phyloP scores from a whole-genome alignment of 768 basidiomycete genomes.

The Epithele typhae region DNA sequence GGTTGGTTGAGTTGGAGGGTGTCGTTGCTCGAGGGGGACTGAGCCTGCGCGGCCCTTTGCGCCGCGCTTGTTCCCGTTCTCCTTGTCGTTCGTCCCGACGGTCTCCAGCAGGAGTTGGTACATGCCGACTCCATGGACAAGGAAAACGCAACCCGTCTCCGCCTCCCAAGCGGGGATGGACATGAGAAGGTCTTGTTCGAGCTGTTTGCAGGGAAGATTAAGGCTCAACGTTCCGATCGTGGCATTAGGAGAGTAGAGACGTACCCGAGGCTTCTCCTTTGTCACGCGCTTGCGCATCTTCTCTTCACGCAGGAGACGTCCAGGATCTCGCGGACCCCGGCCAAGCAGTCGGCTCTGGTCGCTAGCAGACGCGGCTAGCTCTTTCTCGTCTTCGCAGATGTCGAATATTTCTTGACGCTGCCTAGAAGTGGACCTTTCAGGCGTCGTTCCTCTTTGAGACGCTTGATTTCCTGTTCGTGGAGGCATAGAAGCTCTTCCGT shows the following conservation, averaged over 20 bases:
- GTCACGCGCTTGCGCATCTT: slow-evolving; percentile 94
- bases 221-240: too few species aligned
- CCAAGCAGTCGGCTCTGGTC: slow-evolving; percentile 83
- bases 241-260: too few species aligned
- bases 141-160: slow-evolving; percentile 65
- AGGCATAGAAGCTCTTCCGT: slow-evolving; percentile 82
- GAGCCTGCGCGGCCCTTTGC: slow-evolving; percentile 42
- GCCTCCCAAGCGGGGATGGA: slow-evolving; percentile 87
- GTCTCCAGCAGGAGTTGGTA: slow-evolving; percentile 73
- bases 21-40: slow-evolving; percentile 59
- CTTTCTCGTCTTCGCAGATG: slow-evolving; percentile 85
- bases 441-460: slow-evolving; percentile 79
- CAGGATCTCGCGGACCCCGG: slow-evolving; percentile 78
- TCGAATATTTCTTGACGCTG: slow-evolving; percentile 85
- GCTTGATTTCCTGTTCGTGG: slow-evolving; percentile 81
- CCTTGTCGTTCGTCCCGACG: slow-evolving; percentile 66
- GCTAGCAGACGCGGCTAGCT: slow-evolving; percentile 73
- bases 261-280: slow-evolving; percentile 84
- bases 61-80: slow-evolving; percentile 46
- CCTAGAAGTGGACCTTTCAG: slow-evolving; percentile 73
- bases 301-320: slow-evolving; percentile 85
- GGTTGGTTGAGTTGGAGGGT: slow-evolving; percentile 33
- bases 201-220: slow-evolving; percentile 53
- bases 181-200: slow-evolving; percentile 81
- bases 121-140: slow-evolving; percentile 81